Conservation (phyloP, 1,284 basidiomycete species). For the Phaffia rhodozyma region DNA sequence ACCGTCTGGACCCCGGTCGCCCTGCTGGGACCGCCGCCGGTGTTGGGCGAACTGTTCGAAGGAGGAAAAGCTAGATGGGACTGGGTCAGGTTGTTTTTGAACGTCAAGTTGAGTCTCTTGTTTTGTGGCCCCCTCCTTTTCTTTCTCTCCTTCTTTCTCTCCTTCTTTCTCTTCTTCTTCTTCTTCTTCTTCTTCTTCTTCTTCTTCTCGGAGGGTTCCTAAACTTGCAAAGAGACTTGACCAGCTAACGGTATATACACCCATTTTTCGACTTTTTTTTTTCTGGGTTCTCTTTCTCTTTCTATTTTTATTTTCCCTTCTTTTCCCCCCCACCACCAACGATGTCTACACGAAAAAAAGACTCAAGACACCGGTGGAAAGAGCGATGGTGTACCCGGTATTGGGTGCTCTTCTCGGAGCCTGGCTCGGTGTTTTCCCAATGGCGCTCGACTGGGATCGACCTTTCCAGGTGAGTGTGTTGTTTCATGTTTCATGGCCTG, state of each 20-base stretch:
- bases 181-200: background rate
- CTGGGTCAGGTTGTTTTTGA: constrained; percentile 66
- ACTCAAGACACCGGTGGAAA: constrained; percentile 53
- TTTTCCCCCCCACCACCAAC: background rate
- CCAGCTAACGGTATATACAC: background rate
- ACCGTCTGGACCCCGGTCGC: constrained; percentile 56
- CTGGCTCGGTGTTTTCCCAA: constrained; percentile 67
- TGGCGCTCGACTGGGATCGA: constrained; percentile 86
- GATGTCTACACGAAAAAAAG: constrained; percentile 35
- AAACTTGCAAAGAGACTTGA: too few relatives aligned
- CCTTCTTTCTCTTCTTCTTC: background rate
- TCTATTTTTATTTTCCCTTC: constrained; percentile 6
- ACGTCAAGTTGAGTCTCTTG: constrained; percentile 51
- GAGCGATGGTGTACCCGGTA: constrained; percentile 64
- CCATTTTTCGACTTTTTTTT: background rate
- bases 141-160: background rate
- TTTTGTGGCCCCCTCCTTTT: background rate
- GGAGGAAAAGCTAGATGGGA: constrained; percentile 28
- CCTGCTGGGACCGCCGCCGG: constrained; percentile 50
- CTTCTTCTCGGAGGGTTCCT: background rate
- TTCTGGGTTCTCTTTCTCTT: background rate
- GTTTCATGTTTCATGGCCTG: constrained; percentile 49
- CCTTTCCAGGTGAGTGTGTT: constrained; percentile 70
- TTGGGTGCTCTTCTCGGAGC: constrained; percentile 58
- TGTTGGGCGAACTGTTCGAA: constrained; percentile 18